phyloP scores from a whole-genome alignment of 2,329 filamentous ascomycete genomes.

The Penicillium sp. region DNA sequence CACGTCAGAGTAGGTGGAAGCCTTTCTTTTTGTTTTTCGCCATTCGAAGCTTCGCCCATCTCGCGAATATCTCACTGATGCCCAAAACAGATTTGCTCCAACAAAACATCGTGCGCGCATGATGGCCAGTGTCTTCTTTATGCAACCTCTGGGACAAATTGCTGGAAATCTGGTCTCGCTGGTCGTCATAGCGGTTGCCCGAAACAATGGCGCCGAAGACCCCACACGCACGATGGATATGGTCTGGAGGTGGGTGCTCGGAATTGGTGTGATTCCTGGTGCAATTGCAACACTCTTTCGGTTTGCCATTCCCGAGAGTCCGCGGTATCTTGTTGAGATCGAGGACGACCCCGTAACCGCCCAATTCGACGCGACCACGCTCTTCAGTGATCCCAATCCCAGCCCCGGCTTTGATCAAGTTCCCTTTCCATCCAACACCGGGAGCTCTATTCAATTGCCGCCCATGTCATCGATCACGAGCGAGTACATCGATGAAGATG shows the following conservation, averaged over 20 bases:
- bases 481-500: constrained; percentile 19
- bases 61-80: background rate
- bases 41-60: no score
- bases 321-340: constrained; percentile 60
- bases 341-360: constrained; percentile 56
- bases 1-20: constrained; percentile 54
- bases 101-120: constrained; percentile 61
- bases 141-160: constrained; percentile 63
- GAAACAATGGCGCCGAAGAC: constrained; percentile 23
- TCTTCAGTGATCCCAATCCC: constrained; percentile 43
- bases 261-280: constrained; percentile 59
- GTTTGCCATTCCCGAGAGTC: constrained; percentile 61
- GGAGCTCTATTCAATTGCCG: constrained; percentile 18
- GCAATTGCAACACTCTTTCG: constrained; percentile 60
- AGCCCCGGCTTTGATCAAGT: constrained; percentile 20
- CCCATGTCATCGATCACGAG: constrained; percentile 23
- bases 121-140: constrained; percentile 62
- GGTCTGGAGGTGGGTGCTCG: constrained; percentile 63
- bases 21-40: no score
- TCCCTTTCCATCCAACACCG: constrained; percentile 14
- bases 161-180: constrained; percentile 58
- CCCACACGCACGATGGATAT: constrained; percentile 47
- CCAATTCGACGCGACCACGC: constrained; percentile 53
- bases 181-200: constrained; percentile 32
- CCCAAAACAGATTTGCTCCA: constrained; percentile 37